phyloP scores from a whole-genome alignment of 139 green algal species.

The Pycnococcus provasolii region DNA sequence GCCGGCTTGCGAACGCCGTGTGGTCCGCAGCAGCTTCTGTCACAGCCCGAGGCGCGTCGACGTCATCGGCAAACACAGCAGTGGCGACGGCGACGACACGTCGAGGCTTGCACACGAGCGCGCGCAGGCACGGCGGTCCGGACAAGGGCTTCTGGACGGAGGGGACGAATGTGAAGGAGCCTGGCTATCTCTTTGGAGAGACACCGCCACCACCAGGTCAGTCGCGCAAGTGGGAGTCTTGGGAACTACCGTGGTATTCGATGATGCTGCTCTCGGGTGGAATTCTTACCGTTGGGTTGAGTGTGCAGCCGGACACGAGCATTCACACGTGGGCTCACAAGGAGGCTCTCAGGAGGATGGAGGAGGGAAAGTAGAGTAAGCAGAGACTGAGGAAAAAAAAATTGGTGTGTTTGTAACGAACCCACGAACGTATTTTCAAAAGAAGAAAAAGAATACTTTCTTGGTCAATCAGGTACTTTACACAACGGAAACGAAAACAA shows the following conservation, averaged over 20 bases:
- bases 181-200: conserved; percentile 10
- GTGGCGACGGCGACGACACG: too few relatives aligned
- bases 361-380: neutral
- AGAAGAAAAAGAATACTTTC: too few relatives aligned
- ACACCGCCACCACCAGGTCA: conserved; percentile 6
- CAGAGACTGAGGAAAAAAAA: neutral
- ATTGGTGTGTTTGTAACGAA: neutral
- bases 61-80: too few relatives aligned
- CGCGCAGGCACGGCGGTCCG: too few relatives aligned
- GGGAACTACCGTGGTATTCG: conserved; percentile 15
- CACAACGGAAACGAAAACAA: too few relatives aligned
- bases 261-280: neutral
- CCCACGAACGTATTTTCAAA: too few relatives aligned
- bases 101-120: too few relatives aligned
- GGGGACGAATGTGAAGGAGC: neutral
- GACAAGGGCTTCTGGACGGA: neutral
- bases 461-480: too few relatives aligned
- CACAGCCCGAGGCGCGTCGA: too few relatives aligned
- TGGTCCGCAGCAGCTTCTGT: too few relatives aligned
- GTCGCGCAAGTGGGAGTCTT: conserved; percentile 9
- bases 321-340: conserved; percentile 4
- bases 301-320: conserved; percentile 11
- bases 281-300: conserved; percentile 6
- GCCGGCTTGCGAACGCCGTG: too few relatives aligned
- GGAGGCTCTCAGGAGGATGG: conserved; percentile 7